A percentile compares a stretch with the other conserved stretches of the same genome.
Evolutionary conservation across 805 yeast genomes (phyloP).

Genomic region (Ogataea ramenticola): DNA sequence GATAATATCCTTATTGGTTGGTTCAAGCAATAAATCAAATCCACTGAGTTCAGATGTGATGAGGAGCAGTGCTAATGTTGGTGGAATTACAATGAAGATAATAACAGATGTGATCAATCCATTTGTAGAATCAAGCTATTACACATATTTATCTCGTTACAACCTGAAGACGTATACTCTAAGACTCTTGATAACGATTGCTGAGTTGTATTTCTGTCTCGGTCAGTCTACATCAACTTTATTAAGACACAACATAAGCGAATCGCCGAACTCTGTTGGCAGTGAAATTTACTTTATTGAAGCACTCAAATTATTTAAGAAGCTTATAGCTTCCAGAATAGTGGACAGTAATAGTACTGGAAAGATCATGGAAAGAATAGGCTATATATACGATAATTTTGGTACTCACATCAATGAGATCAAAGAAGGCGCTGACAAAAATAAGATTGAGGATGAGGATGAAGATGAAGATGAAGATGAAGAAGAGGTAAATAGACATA

Average conservation of each 20-base stretch:
- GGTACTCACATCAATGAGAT: background rate
- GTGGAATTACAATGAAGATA: conserved; percentile 36
- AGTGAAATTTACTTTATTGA: conserved; percentile 39
- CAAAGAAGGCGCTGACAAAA: too few relatives aligned
- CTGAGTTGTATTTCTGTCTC: conserved; percentile 54
- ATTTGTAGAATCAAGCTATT: conserved; percentile 61
- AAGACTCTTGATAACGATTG: conserved; percentile 55
- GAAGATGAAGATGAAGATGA: conserved; percentile 25
- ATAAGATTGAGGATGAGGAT: conserved; percentile 5
- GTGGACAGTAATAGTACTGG: conserved; percentile 38
- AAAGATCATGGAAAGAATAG: conserved; percentile 30
- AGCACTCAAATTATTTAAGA: conserved; percentile 37
- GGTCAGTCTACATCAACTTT: conserved; percentile 34
- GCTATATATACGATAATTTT: conserved; percentile 20
- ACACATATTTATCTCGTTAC: conserved; percentile 68
- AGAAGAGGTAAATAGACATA: conserved; percentile 29
- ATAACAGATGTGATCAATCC: conserved; percentile 51
- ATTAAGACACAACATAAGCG: conserved; percentile 9
- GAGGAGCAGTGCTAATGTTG: conserved; percentile 28
- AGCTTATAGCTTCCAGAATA: conserved; percentile 35
- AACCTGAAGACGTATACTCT: conserved; percentile 64
- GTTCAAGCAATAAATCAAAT: conserved; percentile 36
- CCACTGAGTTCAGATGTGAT: conserved; percentile 24
- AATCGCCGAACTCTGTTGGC: conserved; percentile 10
- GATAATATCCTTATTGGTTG: conserved; percentile 64